Evolutionary conservation across 257 asterid genomes (phyloP), one percentile per base, ranked within the genome.

Genomic region (Ehretia macrophylla): DNA sequence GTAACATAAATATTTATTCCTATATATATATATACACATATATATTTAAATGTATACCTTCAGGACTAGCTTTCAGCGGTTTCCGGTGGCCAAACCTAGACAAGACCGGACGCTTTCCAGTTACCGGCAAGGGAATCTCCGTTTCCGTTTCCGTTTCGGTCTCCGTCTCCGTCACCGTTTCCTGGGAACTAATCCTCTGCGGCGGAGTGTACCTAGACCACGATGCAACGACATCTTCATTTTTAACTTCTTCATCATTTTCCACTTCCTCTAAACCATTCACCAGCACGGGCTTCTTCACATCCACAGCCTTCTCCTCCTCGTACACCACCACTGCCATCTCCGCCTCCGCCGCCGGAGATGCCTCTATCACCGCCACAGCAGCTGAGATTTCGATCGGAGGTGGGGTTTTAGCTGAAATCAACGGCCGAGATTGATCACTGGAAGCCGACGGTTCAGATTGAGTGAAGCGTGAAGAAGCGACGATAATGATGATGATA

Each of bases 401-500:
- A 11, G 56, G 66, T 37, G 53, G 58, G 5, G 65, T 58, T 22
- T 13, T 53, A 32, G 58, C 39, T 6, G 55, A 40, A 57, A 56
- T 16, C 51, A 57, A 20, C 10, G 47, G 62, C 71, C 32, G 40
- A 38, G 50, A 54, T 14, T 45, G 56, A 16, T 17, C 55, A 16
- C 10, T 11, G 11, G 47, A 40, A 13, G 22, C 23, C 38, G 14
- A 18, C 9, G 51, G 14, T 52, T 63, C 55, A 14, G 35, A 0
- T 9, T 18, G 11, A 51, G 23, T 16, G 51, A 70, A 73, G 17
- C 62, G 75, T 5, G 75, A 73, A 14, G 72, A 48, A 12, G 63
- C 69, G 11, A 47, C 73, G 51, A 75, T 66, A 11, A 59, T 32
- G 42, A 75, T 50, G 51, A 75, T 70, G 47, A 75, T 75, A 11